Conservation (phyloP, 352 stramenopile species). For the Hyaloperonospora brassicae region DNA sequence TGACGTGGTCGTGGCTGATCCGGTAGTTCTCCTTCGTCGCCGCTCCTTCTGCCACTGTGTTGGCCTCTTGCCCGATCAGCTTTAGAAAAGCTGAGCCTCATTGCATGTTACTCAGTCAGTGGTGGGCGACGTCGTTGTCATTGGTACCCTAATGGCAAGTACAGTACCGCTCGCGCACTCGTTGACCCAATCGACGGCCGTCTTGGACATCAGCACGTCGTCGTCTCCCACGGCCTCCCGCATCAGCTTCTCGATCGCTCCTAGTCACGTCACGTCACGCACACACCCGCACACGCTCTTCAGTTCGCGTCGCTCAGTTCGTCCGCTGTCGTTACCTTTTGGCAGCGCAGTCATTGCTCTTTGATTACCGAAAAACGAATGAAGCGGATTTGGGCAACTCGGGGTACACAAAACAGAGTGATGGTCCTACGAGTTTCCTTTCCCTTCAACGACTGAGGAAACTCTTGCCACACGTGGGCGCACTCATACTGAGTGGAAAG, state of each 20-base stretch:
- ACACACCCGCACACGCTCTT: slow-evolving; percentile 1
- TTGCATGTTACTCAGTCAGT: no score
- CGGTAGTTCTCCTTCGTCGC: slow-evolving; percentile 66
- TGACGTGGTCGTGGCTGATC: slow-evolving; percentile 50
- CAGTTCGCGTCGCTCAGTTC: not conserved
- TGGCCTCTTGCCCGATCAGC: slow-evolving; percentile 39
- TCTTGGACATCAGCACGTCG: slow-evolving; percentile 46
- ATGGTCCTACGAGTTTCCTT: slow-evolving; percentile 15
- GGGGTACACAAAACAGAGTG: slow-evolving; percentile 6
- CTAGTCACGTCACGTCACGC: slow-evolving; percentile 4
- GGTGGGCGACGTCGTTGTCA: no score
- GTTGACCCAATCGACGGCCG: slow-evolving; percentile 59
- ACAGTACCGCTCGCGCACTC: slow-evolving; percentile 43
- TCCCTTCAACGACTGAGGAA: slow-evolving; percentile 13
- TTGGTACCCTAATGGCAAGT: no score
- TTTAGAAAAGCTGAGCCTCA: slow-evolving; percentile 40
- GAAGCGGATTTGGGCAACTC: not conserved
- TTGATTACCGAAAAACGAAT: not conserved
- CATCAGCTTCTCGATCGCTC: slow-evolving; percentile 35
- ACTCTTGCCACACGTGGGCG: no score
- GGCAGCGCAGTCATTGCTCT: slow-evolving; percentile 7
- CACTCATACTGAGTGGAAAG: no score
- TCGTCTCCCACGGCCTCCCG: slow-evolving; percentile 41
- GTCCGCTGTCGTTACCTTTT: slow-evolving; percentile 15
- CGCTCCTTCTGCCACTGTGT: slow-evolving; percentile 35